These are phyloP conservation scores for Porphyridium purpureum DNA, from an alignment of 23 red algal genomes.

Conservation along the genomic window DNA sequence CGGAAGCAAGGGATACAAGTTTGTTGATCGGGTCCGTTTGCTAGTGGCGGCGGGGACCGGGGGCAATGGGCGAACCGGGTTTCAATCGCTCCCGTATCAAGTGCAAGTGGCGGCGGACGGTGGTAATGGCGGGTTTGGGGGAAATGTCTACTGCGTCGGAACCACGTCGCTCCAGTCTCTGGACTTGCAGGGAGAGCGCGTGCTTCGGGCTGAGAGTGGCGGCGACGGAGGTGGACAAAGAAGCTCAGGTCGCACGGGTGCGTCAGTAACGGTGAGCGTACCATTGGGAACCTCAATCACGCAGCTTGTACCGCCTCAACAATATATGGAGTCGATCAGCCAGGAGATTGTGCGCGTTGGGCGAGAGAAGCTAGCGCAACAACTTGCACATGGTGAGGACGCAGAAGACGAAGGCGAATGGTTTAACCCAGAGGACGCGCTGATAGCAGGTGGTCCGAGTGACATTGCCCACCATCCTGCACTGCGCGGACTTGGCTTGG, in stretches of 20 bases:
- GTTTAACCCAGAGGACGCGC: background rate
- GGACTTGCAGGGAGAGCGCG: conserved; percentile 1
- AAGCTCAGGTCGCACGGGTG: background rate
- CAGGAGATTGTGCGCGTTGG: background rate
- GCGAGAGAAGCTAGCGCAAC: background rate
- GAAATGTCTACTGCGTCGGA: conserved; percentile 33
- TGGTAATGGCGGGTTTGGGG: conserved; percentile 50
- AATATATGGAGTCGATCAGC: background rate
- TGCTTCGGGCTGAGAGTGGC: background rate
- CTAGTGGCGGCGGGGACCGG: conserved; percentile 30
- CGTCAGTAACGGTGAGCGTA: background rate
- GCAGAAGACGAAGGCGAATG: background rate
- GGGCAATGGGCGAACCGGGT: conserved; percentile 37
- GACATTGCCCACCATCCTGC: no score
- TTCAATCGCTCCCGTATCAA: conserved; percentile 23
- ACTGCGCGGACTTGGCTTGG: no score
- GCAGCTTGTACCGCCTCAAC: background rate
- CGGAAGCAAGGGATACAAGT: no score
- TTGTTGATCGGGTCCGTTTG: conserved; percentile 40
- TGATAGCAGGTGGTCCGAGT: no score
- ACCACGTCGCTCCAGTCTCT: conserved; percentile 11
- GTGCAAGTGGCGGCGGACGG: conserved; percentile 56
- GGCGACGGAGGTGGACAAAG: background rate
- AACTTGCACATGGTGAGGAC: background rate
- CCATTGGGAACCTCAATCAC: background rate